Evolutionary conservation across 306 rosid species (phyloP).

Genomic region (Lathyrus sativus): DNA sequence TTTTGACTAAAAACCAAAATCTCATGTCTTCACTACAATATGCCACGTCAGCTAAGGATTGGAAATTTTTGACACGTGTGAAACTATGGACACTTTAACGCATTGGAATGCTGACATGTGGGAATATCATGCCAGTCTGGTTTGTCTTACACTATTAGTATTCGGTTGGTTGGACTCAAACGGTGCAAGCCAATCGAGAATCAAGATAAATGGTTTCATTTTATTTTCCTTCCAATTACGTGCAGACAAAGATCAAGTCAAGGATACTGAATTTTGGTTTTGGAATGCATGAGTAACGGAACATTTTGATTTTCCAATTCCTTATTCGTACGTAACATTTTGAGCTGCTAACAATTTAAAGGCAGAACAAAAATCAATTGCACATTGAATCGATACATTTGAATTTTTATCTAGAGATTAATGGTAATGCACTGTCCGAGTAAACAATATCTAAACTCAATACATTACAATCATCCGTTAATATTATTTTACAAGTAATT

Average conservation of each 20-base stretch:
- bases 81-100: constrained; percentile 1
- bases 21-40: constrained; percentile 33
- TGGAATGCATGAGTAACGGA: neutral
- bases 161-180: constrained; percentile 38
- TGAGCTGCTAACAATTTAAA: too few species aligned
- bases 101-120: constrained; percentile 50
- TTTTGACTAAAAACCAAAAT: too few species aligned
- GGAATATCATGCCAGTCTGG: constrained; percentile 7
- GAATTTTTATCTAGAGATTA: too few species aligned
- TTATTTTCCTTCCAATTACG: neutral
- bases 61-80: constrained; percentile 42
- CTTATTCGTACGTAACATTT: too few species aligned
- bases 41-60: constrained; percentile 40
- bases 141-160: neutral
- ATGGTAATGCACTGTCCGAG: too few species aligned
- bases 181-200: constrained; percentile 36
- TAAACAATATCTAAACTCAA: too few species aligned
- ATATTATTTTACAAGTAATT: too few species aligned
- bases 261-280: neutral
- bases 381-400: too few species aligned
- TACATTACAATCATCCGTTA: too few species aligned
- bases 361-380: too few species aligned
- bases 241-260: constrained; percentile 28
- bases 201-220: neutral
- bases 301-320: neutral